Conservation (phyloP, 2,329 filamentous ascomycete species). For the Ascochyta rabiei region DNA sequence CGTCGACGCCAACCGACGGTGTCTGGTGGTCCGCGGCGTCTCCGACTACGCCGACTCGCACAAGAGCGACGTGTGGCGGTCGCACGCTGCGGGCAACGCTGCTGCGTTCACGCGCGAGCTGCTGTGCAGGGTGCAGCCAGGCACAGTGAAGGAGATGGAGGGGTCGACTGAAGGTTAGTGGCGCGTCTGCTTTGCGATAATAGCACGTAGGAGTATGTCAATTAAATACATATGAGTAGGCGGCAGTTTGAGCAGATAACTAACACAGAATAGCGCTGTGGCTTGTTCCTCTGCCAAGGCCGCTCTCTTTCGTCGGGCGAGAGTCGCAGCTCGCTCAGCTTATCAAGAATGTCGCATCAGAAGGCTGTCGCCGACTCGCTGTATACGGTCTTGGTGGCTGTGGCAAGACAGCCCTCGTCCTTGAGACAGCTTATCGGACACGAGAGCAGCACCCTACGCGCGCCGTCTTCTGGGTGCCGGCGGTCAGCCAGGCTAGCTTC, state of each 20-base stretch:
- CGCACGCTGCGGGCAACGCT: constrained; percentile 15
- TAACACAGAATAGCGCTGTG: no score
- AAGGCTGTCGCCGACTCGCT: neutral
- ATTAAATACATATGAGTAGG: neutral
- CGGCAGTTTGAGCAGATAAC: no score
- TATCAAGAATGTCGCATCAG: neutral
- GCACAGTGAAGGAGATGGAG: neutral
- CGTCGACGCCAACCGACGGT: no score
- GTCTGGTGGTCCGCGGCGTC: constrained; percentile 20
- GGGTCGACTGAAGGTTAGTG: neutral
- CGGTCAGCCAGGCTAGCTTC: neutral
- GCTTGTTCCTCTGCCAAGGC: no score
- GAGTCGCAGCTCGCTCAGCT: neutral
- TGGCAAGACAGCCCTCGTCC: constrained; percentile 1
- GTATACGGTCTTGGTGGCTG: constrained; percentile 1
- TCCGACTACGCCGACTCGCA: constrained; percentile 21
- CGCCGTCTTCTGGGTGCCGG: neutral
- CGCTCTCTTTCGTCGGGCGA: no score
- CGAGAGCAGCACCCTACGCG: neutral
- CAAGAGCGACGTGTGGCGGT: constrained; percentile 16
- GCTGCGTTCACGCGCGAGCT: constrained; percentile 18
- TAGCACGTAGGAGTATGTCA: neutral
- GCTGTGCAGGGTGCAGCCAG: neutral
- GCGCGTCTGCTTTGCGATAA: neutral
- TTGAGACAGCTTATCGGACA: neutral